Evolutionary conservation across 768 basidiomycete species (phyloP), one percentile per base, ranked within the genome.

Genomic region (Termitomyces sp.): DNA sequence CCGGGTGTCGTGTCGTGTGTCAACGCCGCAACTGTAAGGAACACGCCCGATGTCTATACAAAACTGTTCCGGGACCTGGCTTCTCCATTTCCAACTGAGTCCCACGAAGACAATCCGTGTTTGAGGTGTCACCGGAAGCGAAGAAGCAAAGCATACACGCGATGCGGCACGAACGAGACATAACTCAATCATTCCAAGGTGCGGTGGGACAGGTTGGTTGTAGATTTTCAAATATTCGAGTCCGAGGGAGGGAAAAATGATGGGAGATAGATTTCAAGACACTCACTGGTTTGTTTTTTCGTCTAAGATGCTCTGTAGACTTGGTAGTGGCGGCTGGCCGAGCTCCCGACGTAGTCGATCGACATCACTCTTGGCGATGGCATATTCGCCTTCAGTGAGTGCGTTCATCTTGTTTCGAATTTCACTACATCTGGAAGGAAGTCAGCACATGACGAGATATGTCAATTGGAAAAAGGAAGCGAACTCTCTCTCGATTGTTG

Each of bases 311-410:
- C 74, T 73, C 62, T 92, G 89, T 44, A 93, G 63, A 63, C 79
- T 85, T 2, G 89, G 89, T 12, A 91, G 69, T 2, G 91, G 84
- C 0, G 81, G 72, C 62, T 92, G 86, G 0, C 89, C 91, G 7
- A 93, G 82, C 66, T 93, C 90, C 51, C 76, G 75, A 40, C 91
- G 81, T 44, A 93, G 74, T 52, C 79, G 73, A 65, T 93, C 91
- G 46, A 93, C 91, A 59, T 92, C 89, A 28, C 70, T 70, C 67
- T 92, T 92, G 5, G 90, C 85, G 8, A 72, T 68, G 14, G 86
- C 76, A 65, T 93, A 93, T 60, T 91, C 90, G 35, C 85, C 86
- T 46, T 89, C 89, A 21, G 86, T 84, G 11, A 93, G 75, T 12
- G 72, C 69, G 37, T 75, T 72, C 58, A 93, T 91, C 69, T 88